Percentiles rank a stretch among this genome's conserved stretches.
These are phyloP conservation scores for Serendipita vermifera DNA, from an alignment of 768 basidiomycete genomes.

Conservation along the genomic window DNA sequence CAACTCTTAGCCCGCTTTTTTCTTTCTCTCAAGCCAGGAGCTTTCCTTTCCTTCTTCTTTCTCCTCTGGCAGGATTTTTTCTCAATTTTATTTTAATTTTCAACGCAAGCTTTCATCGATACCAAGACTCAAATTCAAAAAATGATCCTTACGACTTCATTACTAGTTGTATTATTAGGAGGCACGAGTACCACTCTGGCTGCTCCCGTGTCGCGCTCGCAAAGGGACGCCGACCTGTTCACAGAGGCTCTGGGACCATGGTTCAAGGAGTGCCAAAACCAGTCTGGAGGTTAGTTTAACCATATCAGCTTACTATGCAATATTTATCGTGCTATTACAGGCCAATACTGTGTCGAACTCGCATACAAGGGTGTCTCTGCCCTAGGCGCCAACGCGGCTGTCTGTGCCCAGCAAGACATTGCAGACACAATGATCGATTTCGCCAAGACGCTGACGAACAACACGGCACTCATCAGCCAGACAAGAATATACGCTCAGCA, in stretches of 20 bases:
- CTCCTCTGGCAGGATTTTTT: constrained; percentile 8
- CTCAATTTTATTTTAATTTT: constrained; percentile 1
- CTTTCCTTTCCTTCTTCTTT: constrained; percentile 1
- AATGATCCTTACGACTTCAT: constrained; percentile 1
- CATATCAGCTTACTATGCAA: background rate
- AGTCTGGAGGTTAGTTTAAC: background rate
- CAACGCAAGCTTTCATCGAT: background rate
- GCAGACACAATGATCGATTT: no score
- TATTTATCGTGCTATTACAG: background rate
- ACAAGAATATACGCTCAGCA: constrained; percentile 45
- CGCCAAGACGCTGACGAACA: no score
- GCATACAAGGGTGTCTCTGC: no score
- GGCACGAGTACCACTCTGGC: background rate
- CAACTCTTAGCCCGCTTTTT: background rate
- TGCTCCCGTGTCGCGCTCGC: background rate
- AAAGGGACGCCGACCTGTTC: background rate
- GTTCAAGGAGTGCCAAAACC: background rate
- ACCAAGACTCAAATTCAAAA: background rate
- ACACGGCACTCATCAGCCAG: constrained; percentile 40
- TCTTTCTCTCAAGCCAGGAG: constrained; percentile 6
- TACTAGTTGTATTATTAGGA: background rate
- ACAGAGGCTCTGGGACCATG: background rate
- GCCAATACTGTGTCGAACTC: no score
- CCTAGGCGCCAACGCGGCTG: no score
- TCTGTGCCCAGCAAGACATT: no score